Conservation (phyloP, 805 yeast species). For the Kazachstania bromeliacearum region DNA sequence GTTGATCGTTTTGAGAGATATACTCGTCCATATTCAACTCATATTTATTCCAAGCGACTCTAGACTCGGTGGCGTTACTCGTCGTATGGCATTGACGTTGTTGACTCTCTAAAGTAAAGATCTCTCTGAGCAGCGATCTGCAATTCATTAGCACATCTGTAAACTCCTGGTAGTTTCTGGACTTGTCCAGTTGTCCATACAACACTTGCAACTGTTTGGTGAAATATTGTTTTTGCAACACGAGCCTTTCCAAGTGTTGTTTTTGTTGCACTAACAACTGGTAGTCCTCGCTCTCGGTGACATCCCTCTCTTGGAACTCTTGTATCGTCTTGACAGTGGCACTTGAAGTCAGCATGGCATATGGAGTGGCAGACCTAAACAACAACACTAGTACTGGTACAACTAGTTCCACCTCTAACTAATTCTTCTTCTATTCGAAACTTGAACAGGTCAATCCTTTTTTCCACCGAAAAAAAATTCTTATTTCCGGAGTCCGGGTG, state of each 20-base stretch:
- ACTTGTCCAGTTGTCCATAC: conserved; percentile 21
- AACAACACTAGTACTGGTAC: no score
- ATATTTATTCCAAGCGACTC: conserved; percentile 21
- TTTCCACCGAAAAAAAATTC: no score
- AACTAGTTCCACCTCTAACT: no score
- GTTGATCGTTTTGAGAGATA: conserved; percentile 13
- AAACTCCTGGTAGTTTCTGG: conserved; percentile 26
- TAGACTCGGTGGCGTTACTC: conserved; percentile 1
- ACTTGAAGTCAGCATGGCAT: conserved; percentile 14
- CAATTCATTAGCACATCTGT: conserved; percentile 21
- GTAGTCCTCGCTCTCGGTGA: conserved; percentile 19
- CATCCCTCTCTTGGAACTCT: conserved; percentile 17
- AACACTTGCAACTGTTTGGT: conserved; percentile 18
- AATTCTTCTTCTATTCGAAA: no score
- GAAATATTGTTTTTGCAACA: conserved; percentile 15
- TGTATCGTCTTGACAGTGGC: conserved; percentile 8
- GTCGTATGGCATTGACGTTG: conserved; percentile 4
- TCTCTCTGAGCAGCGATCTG: conserved; percentile 18
- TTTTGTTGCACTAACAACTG: conserved; percentile 15
- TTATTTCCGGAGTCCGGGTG: no score
- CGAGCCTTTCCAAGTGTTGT: conserved; percentile 14
- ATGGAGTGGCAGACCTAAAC: background rate
- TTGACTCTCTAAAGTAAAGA: conserved; percentile 24
- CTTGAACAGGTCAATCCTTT: no score
- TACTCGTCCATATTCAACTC: conserved; percentile 22